A percentile compares a stretch with the other conserved stretches of the same genome.
These are phyloP conservation scores for Lasiosphaeris hirsuta DNA, from an alignment of 495 filamentous ascomycete species.

Conservation along the genomic window DNA sequence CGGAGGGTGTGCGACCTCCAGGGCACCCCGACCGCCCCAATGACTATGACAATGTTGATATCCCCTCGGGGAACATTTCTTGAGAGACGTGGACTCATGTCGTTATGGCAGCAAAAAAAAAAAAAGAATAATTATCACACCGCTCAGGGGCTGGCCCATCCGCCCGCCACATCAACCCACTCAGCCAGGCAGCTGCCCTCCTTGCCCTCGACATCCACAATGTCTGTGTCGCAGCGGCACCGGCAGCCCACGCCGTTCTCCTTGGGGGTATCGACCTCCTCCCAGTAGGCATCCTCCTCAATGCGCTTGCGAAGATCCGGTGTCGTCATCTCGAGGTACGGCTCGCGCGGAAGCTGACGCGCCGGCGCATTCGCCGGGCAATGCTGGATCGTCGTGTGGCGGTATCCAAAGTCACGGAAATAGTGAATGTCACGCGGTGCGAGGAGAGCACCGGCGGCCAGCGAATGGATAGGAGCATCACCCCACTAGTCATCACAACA, in stretches of 20 bases:
- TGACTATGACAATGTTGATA: slow-evolving; percentile 2
- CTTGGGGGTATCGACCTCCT: slow-evolving; percentile 74
- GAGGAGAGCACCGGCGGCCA: slow-evolving; percentile 87
- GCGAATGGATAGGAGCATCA: slow-evolving; percentile 97
- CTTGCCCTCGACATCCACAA: slow-evolving; percentile 95
- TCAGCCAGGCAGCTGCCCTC: slow-evolving; percentile 90
- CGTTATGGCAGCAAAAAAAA: not conserved
- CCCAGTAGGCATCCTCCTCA: slow-evolving; percentile 98
- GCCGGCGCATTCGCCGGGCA: slow-evolving; percentile 95
- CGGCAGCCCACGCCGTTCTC: slow-evolving; percentile 97
- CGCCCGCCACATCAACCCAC: slow-evolving; percentile 97
- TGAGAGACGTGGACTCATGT: slow-evolving; percentile 9
- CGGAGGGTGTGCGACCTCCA: not conserved
- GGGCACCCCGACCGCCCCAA: not conserved
- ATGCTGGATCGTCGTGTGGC: slow-evolving; percentile 98
- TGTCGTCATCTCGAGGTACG: slow-evolving; percentile 82
- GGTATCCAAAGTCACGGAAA: slow-evolving; percentile 98
- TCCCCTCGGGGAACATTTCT: not conserved
- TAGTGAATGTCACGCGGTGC: slow-evolving; percentile 87
- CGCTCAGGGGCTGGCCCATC: slow-evolving; percentile 66
- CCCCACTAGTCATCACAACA: slow-evolving; percentile 68
- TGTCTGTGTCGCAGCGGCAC: slow-evolving; percentile 98
- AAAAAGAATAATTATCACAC: no score
- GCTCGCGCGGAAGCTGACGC: slow-evolving; percentile 76
- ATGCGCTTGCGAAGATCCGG: slow-evolving; percentile 79